Base-by-base conservation (phyloP, 768 basidiomycete species). In the Rubroboletus satanas region DNA sequence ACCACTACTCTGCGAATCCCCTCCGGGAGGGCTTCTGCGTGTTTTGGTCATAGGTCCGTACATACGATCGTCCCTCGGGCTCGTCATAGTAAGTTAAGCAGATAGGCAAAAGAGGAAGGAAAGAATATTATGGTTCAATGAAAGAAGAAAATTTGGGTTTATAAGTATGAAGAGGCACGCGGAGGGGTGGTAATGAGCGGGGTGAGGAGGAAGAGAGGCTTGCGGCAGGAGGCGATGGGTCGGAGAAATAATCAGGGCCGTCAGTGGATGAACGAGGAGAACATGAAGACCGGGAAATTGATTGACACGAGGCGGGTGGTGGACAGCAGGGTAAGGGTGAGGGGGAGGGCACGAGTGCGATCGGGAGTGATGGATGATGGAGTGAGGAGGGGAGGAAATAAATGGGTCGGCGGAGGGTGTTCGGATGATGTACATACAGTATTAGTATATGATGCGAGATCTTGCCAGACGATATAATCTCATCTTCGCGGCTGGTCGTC, bases 61-160 rank as follows among this genome's bases (percentile, higher is more conserved):
- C 79, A 81, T 83, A 70, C 82, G 84, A 75, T 87, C 85, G 74
- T 87, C 83, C 73, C 78, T 81, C 71, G 80, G 80, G 75, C 76
- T 81, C 73, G 86, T 83, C 85, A 84, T 88, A 78, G 81, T 68
- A 74, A 74, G 69, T 71, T 72, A 73, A 76, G 74, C 69, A 77
- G 78, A 78, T 79, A 80, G 80, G 77, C 79, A 78, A 78, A 82
- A 77, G 73, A 74, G 75, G 72, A 70, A 73, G 70, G 66, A 72
- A 73, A 70, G 67, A 70, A 72, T 67, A 70, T 69, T 71, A 73
- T 68, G 71, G 70, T 66, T 73, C 68, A 72, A 71, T 70, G 70
- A 75, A 76, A 73, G 74, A 71, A 73, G 76, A 70, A 73, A 79
- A 77, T 79, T 82, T 78, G 77, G 79, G 76, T 71, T 70, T 79